Base-by-base conservation (phyloP, 2,329 filamentous ascomycete genomes). In the Blastomyces silverae region DNA sequence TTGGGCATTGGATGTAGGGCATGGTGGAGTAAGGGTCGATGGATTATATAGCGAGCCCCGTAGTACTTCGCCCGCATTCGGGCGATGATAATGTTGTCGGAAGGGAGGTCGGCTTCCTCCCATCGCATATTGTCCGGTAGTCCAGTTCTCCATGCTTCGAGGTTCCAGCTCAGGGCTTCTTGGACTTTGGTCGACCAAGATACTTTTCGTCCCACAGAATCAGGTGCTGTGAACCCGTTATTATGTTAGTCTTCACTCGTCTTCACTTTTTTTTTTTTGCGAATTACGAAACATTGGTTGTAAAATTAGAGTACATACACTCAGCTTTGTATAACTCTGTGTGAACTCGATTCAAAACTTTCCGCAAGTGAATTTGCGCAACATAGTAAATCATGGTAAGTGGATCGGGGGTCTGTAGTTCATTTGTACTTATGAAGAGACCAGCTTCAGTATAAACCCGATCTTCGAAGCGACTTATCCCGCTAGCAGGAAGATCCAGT, bases 21-120 rank as follows among this genome's bases (percentile, higher is more conserved):
- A 64, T 85, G 82, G 69, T 85, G 84, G 25, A 89, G 76, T 66
- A 93, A 91, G 0, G 90, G 91, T 31, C 94, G 85, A 74, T 94
- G 89, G 34, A 93, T 92, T 73, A 97, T 92, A 67, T 95, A 92
- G 68, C 89, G 85, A 0, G 91, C 92, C 25, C 94, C 94, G 81
- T 93, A 97, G 76, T 94, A 97, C 75, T 99, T 97, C 17, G 90
- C 94, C 53, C 93, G 87, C 67, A 97, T 81, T 28, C 94, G 86
- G 42, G 93, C 93, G 15, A 86, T 82, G 20, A 97, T 86, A 66
- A 97, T 92, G 60, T 96, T 87, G 0, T 73, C 75, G 0, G 92
- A 85, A 0, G 91, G 91, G 4, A 82, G 81, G 64, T 96, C 90
- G 1, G 81, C 76, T 66, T 91, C 89, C 2, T 83, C 74, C 81